Evolutionary conservation across 129 eudicot species (phyloP), one percentile per base, ranked within the genome.

Genomic region (Sambucus nigra): DNA sequence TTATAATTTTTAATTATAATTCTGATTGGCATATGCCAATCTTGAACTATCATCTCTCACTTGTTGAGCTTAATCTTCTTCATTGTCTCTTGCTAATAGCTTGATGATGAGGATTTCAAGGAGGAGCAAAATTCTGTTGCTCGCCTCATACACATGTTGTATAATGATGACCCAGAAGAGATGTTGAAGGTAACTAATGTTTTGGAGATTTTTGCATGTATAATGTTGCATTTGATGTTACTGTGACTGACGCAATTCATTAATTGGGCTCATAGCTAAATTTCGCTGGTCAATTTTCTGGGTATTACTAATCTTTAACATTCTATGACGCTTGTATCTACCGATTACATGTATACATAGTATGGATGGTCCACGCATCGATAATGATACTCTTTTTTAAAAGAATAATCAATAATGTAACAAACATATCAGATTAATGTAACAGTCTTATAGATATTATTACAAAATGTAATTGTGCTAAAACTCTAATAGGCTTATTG

Each of bases 111-210:
- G 74, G 99, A 92, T 73, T 92, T 92, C 47, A 82, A 74, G 52
- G 99, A 92, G 72, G 99, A 92, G 73, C 99, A 92, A 68, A 86
- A 86, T 75, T 82, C 96, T 61, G 94, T 92, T 67, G 88, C 99
- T 55, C 81, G 99, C 14, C 82, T 92, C 33, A 77, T 92, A 61
- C 96, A 92, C 68, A 69, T 86, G 85, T 60, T 92, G 65, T 73
- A 92, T 66, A 92, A 92, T 63, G 99, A 92, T 64, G 99, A 86
- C 31, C 87, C 99, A 26, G 96, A 92, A 76, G 99, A 92, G 73
- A 92, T 92, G 99, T 64, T 92, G 47, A 79, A 92, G 99, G 99
- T 92, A 66, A 64, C 53, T 19, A 24, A 47, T 66, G 21, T 25
- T 47, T 22, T 60, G 38, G 44, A 51, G 25, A 31, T 20, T 33